A percentile compares a stretch with the other conserved stretches of the same genome.
These are phyloP conservation scores for Acacia pycnantha DNA, from an alignment of 331 rosid genomes.

Conservation along the genomic window DNA sequence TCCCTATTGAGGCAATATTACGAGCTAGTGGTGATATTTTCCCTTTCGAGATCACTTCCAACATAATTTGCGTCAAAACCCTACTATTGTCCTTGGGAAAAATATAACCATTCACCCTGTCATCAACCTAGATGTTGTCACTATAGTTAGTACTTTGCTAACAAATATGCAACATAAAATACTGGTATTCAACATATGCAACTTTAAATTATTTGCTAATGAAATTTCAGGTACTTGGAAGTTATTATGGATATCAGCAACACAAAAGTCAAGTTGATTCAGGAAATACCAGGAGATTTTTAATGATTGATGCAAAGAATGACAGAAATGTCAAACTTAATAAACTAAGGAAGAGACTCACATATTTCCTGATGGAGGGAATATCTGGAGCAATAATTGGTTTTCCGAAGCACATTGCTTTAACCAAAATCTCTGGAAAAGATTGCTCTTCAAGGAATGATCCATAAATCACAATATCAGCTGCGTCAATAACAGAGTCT, in stretches of 20 bases:
- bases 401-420: constrained; percentile 91
- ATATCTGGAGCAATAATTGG: constrained; percentile 91
- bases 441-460: constrained; percentile 82
- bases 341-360: constrained; percentile 41
- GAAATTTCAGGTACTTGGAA: background rate
- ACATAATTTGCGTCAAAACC: constrained; percentile 56
- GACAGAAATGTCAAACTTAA: constrained; percentile 3
- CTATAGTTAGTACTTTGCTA: constrained; percentile 41
- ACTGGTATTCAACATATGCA: background rate
- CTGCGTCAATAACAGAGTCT: constrained; percentile 52
- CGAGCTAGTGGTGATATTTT: constrained; percentile 68
- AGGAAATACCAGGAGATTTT: constrained; percentile 8
- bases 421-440: constrained; percentile 78
- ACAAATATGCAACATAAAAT: constrained; percentile 16
- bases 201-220: background rate
- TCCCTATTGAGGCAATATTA: constrained; percentile 74
- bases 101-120: constrained; percentile 87
- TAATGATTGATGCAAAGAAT: constrained; percentile 21
- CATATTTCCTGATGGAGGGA: constrained; percentile 77
- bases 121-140: constrained; percentile 65
- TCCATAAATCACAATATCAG: constrained; percentile 83
- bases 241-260: background rate
- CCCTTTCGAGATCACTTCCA: constrained; percentile 66
- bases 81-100: constrained; percentile 67
- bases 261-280: constrained; percentile 10